phyloP scores from a whole-genome alignment of 2,329 filamentous ascomycete genomes.

The Diatrype stigma region DNA sequence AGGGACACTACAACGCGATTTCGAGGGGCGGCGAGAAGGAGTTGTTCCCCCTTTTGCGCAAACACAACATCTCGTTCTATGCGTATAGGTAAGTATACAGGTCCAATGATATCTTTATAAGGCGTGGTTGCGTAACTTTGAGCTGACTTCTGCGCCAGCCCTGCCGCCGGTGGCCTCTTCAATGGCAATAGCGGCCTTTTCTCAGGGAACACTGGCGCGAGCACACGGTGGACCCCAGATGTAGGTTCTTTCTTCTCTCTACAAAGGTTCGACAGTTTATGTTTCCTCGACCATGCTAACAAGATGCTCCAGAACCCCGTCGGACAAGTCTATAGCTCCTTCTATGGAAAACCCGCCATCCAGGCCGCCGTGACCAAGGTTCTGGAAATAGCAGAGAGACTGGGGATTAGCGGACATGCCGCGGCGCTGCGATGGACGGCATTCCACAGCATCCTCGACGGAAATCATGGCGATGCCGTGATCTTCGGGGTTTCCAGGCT shows the following conservation, averaged over 20 bases:
- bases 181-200: constrained; percentile 10
- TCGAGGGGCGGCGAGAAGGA: constrained; percentile 36
- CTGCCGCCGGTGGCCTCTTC: constrained; percentile 13
- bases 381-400: constrained; percentile 21
- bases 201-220: constrained; percentile 16
- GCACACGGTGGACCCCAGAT: constrained; percentile 6
- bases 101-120: constrained; percentile 3
- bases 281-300: constrained; percentile 2
- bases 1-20: constrained; percentile 45
- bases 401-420: constrained; percentile 34
- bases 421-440: constrained; percentile 38
- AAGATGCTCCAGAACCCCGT: neutral
- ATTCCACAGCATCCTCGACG: constrained; percentile 31
- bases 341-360: constrained; percentile 18
- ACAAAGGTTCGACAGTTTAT: constrained; percentile 2
- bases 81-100: constrained; percentile 36
- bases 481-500: constrained; percentile 32
- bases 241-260: too few relatives aligned
- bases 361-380: constrained; percentile 22
- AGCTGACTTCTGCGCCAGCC: constrained; percentile 8
- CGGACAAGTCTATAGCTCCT: constrained; percentile 20
- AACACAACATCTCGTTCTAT: constrained; percentile 38
- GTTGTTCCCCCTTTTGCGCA: constrained; percentile 38
- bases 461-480: constrained; percentile 29
- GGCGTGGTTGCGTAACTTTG: neutral